Base-by-base conservation (phyloP, 176 grass and related monocot species). In the Oryza glumipatula region DNA sequence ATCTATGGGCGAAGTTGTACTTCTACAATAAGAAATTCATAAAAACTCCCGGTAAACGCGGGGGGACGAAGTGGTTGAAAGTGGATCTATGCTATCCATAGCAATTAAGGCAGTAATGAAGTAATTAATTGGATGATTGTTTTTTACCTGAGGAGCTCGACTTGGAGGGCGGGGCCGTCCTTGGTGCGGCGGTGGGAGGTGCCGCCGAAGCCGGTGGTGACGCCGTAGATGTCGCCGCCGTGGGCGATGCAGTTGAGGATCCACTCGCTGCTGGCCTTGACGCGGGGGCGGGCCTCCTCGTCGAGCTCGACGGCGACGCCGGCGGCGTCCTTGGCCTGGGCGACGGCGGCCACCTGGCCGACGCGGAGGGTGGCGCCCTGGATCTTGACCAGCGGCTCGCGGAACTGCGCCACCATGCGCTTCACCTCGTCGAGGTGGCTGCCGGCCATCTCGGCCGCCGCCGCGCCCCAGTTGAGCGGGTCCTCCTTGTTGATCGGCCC, bases 371-470 rank as follows among this genome's bases (percentile, higher is more conserved):
- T 89, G 39, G 95, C 80, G 70, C 95, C 95, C 83, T 98, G 90
- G 74, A 98, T 90, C 68, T 87, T 88, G 4, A 94, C 86, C 79
- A 87, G 70, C 2, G 88, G 87, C 76, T 74, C 49, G 7, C 95
- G 75, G 73, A 81, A 92, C 74, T 98, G 92, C 49, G 68, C 84
- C 51, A 93, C 87, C 95, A 98, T 98, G 49, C 84, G 75, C 92
- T 95, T 98, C 67, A 98, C 92, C 86, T 95, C 95, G 32, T 95
- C 95, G 1, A 98, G 74, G 88, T 98, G 95, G 82, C 92, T 95
- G 12, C 95, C 92, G 0, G 90, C 58, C 49, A 93, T 19, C 68
- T 92, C 88, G 67, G 86, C 88, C 7, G 95, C 95, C n/a, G 92
- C 84, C 23, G 74, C 48, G 32, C 84, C 88, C 95, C 95, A 98